Percentiles rank a stretch among this genome's conserved stretches.
These are phyloP conservation scores for Psilocybe azurescens DNA, from an alignment of 768 basidiomycete genomes.

Conservation along the genomic window DNA sequence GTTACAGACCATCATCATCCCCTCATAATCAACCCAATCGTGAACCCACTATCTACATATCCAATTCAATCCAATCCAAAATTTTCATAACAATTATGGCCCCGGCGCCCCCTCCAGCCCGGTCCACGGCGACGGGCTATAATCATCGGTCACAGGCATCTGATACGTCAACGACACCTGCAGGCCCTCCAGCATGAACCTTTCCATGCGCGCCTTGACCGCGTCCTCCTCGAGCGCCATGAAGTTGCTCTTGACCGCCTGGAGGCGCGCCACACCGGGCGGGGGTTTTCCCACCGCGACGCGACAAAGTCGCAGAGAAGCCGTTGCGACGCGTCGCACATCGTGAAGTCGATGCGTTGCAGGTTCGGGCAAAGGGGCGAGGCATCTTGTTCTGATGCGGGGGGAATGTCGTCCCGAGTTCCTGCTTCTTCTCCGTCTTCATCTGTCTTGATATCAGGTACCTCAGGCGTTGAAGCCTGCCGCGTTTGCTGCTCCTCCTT, in stretches of 20 bases:
- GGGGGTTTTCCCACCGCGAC: conserved; percentile 27
- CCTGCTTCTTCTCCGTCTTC: neutral
- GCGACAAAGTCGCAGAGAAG: conserved; percentile 29
- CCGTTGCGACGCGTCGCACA: conserved; percentile 31
- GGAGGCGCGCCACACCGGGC: conserved; percentile 19
- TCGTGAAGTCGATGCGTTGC: conserved; percentile 28
- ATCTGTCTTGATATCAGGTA: neutral
- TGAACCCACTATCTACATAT: too few relatives aligned
- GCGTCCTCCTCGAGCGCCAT: conserved; percentile 28
- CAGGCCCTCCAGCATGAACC: conserved; percentile 26
- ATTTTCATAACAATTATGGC: too few relatives aligned
- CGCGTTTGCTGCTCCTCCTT: neutral
- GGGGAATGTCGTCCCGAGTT: too few relatives aligned
- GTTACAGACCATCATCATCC: too few relatives aligned
- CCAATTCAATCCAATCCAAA: too few relatives aligned
- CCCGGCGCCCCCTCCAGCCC: conserved; percentile 23
- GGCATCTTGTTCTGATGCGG: neutral
- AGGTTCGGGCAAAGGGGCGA: conserved; percentile 28
- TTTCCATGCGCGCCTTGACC: conserved; percentile 22
- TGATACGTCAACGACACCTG: conserved; percentile 28
- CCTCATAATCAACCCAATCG: too few relatives aligned
- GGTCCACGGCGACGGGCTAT: conserved; percentile 35
- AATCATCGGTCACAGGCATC: conserved; percentile 27
- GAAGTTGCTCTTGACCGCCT: conserved; percentile 30
- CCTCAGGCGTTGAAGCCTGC: too few relatives aligned